Percentiles rank a stretch among this genome's conserved stretches.
Evolutionary conservation across 305 asterid species (phyloP).

Genomic region (Euphrasia arctica): DNA sequence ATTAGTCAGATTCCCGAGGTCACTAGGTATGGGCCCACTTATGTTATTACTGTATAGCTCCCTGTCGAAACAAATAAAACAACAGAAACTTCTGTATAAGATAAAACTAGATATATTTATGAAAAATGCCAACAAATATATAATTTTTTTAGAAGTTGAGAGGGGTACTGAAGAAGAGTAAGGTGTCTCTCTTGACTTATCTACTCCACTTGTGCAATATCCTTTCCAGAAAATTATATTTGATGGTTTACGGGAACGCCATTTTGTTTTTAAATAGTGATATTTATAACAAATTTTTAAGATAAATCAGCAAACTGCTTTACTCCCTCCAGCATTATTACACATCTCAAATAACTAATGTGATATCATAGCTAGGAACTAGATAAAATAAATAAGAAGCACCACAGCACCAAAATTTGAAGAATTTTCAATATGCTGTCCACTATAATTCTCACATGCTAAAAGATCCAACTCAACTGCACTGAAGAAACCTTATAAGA

Average conservation of each 20-base stretch:
- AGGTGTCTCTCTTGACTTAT: neutral
- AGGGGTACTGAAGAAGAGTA: neutral
- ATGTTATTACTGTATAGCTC: slow-evolving; percentile 93
- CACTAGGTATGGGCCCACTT: slow-evolving; percentile 75
- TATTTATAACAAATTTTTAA: too few species aligned
- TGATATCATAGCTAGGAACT: neutral
- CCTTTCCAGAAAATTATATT: neutral
- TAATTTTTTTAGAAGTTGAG: slow-evolving; percentile 2
- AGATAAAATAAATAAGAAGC: neutral
- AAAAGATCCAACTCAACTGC: neutral
- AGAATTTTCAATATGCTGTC: neutral
- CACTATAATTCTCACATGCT: neutral
- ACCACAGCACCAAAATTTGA: neutral
- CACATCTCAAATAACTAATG: neutral
- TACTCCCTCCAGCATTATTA: neutral
- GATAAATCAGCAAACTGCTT: neutral
- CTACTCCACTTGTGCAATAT: neutral
- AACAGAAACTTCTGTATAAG: slow-evolving; percentile 22
- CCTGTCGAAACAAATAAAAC: slow-evolving; percentile 40
- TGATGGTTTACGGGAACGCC: neutral
- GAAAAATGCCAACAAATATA: neutral
- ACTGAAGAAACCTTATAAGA: neutral
- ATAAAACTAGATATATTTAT: slow-evolving; percentile 13
- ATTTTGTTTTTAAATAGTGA: neutral
- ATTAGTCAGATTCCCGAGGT: slow-evolving; percentile 90